A percentile compares a stretch with the other conserved stretches of the same genome.
These are phyloP conservation scores for Fusarium coicis DNA, from an alignment of 2,329 filamentous ascomycete species.

Conservation along the genomic window DNA sequence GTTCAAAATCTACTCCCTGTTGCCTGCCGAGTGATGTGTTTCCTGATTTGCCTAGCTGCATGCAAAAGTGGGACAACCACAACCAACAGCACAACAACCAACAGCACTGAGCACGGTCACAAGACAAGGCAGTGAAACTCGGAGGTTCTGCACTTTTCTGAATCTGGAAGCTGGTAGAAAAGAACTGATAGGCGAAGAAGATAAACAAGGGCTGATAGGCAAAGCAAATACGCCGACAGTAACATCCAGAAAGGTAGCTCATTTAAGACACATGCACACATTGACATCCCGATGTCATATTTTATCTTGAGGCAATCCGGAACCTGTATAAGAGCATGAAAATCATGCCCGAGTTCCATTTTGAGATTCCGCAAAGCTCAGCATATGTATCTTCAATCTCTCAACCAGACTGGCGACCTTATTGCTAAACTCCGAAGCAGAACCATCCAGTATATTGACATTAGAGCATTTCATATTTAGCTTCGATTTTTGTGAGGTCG, in stretches of 20 bases:
- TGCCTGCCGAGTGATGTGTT: not conserved
- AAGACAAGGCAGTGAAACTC: not conserved
- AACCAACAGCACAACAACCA: not conserved
- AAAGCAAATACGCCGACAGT: not conserved
- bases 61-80: not conserved
- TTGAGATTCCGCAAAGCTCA: not conserved
- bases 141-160: not conserved
- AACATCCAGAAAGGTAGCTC: not conserved
- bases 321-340: rapidly evolving
- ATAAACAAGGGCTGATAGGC: not conserved
- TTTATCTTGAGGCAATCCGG: no score
- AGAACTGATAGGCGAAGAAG: not conserved
- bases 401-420: not conserved
- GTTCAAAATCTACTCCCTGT: no score
- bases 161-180: not conserved
- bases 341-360: not conserved
- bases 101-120: not conserved
- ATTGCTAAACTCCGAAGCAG: not conserved
- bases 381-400: not conserved
- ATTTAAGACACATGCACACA: not conserved
- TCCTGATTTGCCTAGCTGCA: not conserved
- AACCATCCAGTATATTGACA: not conserved
- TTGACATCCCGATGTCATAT: not conserved
- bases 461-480: not conserved
- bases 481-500: not conserved